Conservation (phyloP, 805 yeast genomes). For the Starmerella lactis-condensi region DNA sequence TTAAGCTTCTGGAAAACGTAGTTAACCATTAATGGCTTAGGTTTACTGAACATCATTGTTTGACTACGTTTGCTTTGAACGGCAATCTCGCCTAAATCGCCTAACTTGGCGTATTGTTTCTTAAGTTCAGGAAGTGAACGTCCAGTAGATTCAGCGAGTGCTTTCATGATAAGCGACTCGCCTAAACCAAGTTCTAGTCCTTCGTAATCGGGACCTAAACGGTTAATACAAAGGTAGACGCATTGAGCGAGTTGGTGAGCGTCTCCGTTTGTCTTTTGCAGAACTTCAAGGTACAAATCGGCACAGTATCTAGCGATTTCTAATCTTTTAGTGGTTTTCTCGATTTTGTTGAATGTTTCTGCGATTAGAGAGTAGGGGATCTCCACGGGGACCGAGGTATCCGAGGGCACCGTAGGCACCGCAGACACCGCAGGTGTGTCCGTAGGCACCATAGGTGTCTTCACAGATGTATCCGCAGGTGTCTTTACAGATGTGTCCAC, state of each 20-base stretch:
- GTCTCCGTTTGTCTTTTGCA: conserved; percentile 28
- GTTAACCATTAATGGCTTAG: conserved; percentile 56
- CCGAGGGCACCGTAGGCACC: too few relatives aligned
- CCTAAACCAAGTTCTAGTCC: conserved; percentile 89
- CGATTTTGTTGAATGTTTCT: conserved; percentile 57
- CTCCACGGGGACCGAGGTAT: background rate
- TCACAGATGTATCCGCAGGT: background rate
- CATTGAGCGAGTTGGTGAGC: conserved; percentile 43
- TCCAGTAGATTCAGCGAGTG: conserved; percentile 81
- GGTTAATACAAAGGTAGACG: conserved; percentile 69
- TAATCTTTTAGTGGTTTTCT: conserved; percentile 61
- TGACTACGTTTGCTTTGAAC: conserved; percentile 66
- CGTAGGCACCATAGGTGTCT: too few relatives aligned
- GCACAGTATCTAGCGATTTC: conserved; percentile 63
- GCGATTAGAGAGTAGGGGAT: conserved; percentile 31
- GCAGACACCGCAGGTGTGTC: too few relatives aligned
- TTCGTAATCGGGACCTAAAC: conserved; percentile 89
- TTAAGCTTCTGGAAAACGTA: conserved; percentile 57
- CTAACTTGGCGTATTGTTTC: conserved; percentile 54
- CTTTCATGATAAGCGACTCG: conserved; percentile 70
- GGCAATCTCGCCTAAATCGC: conserved; percentile 86
- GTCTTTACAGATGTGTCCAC: background rate
- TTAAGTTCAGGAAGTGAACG: conserved; percentile 52
- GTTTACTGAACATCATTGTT: conserved; percentile 73
- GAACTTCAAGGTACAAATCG: conserved; percentile 47